Evolutionary conservation across 2,329 filamentous ascomycete genomes (phyloP).

Genomic region (Stachybotrys chlorohalonatus): DNA sequence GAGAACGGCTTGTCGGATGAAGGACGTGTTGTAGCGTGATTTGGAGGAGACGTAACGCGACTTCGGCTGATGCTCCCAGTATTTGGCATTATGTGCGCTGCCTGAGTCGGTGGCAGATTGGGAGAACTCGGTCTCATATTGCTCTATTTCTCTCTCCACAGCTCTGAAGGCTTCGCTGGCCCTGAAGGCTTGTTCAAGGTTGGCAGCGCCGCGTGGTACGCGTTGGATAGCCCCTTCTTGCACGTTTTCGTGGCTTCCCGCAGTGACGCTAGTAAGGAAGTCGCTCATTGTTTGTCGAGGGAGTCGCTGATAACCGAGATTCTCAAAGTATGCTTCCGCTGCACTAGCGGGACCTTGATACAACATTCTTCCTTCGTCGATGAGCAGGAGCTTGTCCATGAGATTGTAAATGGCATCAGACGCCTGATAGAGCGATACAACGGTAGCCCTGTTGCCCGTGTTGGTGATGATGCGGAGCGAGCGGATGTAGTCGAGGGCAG

Average conservation of each 20-base stretch:
- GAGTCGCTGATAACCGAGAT: slow-evolving; percentile 1
- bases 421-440: not conserved
- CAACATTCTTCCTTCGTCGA: slow-evolving; percentile 50
- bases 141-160: slow-evolving; percentile 45
- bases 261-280: slow-evolving; percentile 1
- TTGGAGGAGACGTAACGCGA: slow-evolving; percentile 56
- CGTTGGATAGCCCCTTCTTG: not conserved
- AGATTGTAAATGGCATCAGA: slow-evolving; percentile 5
- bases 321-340: slow-evolving; percentile 2
- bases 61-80: slow-evolving; percentile 31
- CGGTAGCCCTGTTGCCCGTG: not conserved
- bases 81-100: not conserved
- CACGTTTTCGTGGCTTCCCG: not conserved
- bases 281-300: slow-evolving; percentile 4
- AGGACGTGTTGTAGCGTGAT: slow-evolving; percentile 64
- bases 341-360: slow-evolving; percentile 1
- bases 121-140: not conserved
- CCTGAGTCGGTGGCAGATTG: not conserved
- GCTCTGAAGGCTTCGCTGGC: slow-evolving; percentile 48
- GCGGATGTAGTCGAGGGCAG: not conserved
- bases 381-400: slow-evolving; percentile 70
- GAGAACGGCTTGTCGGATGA: slow-evolving; percentile 56
- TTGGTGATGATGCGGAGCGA: not conserved
- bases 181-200: slow-evolving; percentile 54
- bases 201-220: slow-evolving; percentile 32